Evolutionary conservation across 768 basidiomycete species (phyloP).

Genomic region (Pholiota conissans): DNA sequence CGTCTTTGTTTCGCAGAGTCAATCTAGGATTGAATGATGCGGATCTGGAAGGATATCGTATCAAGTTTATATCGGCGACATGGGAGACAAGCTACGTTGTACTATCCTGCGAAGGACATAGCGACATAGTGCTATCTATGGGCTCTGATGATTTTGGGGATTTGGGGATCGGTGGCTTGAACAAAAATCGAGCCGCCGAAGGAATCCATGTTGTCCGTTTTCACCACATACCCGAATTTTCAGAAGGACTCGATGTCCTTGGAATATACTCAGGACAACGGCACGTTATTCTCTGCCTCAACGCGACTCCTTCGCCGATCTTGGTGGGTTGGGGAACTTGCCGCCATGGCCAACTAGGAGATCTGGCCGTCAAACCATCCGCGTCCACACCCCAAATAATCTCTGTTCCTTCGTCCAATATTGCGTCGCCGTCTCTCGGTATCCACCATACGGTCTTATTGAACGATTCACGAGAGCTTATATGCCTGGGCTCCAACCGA

Average conservation of each 20-base stretch:
- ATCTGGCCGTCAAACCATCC: slow-evolving; percentile 24
- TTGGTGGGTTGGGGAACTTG: slow-evolving; percentile 82
- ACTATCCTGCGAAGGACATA: slow-evolving; percentile 39
- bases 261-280: slow-evolving; percentile 66
- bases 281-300: slow-evolving; percentile 60
- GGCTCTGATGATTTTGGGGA: slow-evolving; percentile 87
- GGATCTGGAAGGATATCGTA: slow-evolving; percentile 40
- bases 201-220: slow-evolving; percentile 45
- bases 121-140: slow-evolving; percentile 70
- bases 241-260: slow-evolving; percentile 32
- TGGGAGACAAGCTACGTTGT: slow-evolving; percentile 89
- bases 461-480: slow-evolving; percentile 53
- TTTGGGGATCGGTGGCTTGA: slow-evolving; percentile 54
- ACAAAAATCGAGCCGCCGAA: slow-evolving; percentile 12
- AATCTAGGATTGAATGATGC: slow-evolving; percentile 35
- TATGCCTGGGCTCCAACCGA: slow-evolving; percentile 66
- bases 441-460: slow-evolving; percentile 50
- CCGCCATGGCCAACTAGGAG: slow-evolving; percentile 84
- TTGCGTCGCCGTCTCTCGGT: slow-evolving; percentile 37
- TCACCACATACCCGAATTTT: slow-evolving; percentile 30
- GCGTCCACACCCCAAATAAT: slow-evolving; percentile 37
- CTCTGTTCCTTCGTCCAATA: slow-evolving; percentile 24
- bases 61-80: slow-evolving; percentile 56
- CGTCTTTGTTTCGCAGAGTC: slow-evolving; percentile 46
- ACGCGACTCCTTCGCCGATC: slow-evolving; percentile 22